Conservation (phyloP, 208 protist species). For the Acanthamoeba lenticulata region DNA sequence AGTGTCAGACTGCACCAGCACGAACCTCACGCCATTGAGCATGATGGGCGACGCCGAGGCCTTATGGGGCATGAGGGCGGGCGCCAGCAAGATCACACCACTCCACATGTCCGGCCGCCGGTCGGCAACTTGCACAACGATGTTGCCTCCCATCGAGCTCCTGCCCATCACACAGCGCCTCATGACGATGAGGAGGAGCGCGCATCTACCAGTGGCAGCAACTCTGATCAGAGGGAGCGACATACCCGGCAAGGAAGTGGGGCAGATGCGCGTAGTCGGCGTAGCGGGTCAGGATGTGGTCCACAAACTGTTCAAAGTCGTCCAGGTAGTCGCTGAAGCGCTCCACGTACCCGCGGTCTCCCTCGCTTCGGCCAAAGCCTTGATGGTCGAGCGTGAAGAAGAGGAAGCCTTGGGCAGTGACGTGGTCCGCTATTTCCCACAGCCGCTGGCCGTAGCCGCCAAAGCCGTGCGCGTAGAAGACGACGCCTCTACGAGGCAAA, state of each 20-base stretch:
- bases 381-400: constrained; percentile 36
- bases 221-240: not conserved
- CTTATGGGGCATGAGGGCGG: constrained; percentile 42
- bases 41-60: not conserved
- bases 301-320: constrained; percentile 51
- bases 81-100: constrained; percentile 46
- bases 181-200: too few relatives aligned
- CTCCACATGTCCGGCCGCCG: constrained; percentile 8
- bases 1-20: too few relatives aligned
- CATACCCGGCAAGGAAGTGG: not conserved
- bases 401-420: not conserved
- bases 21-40: not conserved
- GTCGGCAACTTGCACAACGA: constrained; percentile 51
- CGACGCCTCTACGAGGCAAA: not conserved
- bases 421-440: not conserved
- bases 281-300: not conserved
- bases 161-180: not conserved
- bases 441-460: constrained; percentile 24
- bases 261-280: not conserved
- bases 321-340: constrained; percentile 46
- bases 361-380: constrained; percentile 57
- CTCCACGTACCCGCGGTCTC: constrained; percentile 52
- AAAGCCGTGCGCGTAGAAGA: constrained; percentile 48
- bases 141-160: constrained; percentile 62
- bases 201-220: not conserved